Conservation (phyloP, 2,329 filamentous ascomycete species). For the Penicillium sp. region DNA sequence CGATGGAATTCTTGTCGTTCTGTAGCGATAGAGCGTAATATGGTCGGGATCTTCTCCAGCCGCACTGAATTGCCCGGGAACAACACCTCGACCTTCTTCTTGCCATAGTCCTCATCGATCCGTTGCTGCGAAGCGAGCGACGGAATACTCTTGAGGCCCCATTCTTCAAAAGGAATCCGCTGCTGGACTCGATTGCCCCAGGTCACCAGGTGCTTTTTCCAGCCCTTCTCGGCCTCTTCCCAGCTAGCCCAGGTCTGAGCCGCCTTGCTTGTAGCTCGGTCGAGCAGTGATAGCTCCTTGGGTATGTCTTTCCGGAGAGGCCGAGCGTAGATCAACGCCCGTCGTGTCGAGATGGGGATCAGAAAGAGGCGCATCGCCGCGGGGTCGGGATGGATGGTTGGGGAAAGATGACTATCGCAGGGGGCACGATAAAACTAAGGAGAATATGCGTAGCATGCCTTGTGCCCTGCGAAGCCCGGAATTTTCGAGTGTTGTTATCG, state of each 20-base stretch:
- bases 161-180: conserved; percentile 93
- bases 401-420: conserved; percentile 6
- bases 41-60: conserved; percentile 58
- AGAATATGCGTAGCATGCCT: not conserved
- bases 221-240: conserved; percentile 80
- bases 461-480: not conserved
- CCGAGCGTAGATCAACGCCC: conserved; percentile 90
- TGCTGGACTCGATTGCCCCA: conserved; percentile 85
- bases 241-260: conserved; percentile 77
- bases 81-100: conserved; percentile 64
- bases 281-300: conserved; percentile 58
- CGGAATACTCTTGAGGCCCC: conserved; percentile 93
- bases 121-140: conserved; percentile 68
- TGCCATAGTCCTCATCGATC: conserved; percentile 62
- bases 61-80: conserved; percentile 73
- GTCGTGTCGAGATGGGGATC: conserved; percentile 85
- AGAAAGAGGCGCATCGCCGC: conserved; percentile 84
- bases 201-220: conserved; percentile 82
- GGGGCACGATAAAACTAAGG: conserved; percentile 1
- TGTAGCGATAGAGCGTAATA: conserved; percentile 70
- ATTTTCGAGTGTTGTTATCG: not conserved
- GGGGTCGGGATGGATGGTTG: not conserved
- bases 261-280: conserved; percentile 69
- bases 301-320: conserved; percentile 60
- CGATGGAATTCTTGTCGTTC: conserved; percentile 78